Evolutionary conservation across 108 stramenopile genomes (phyloP).

Genomic region (Discostella stelligeroides): DNA sequence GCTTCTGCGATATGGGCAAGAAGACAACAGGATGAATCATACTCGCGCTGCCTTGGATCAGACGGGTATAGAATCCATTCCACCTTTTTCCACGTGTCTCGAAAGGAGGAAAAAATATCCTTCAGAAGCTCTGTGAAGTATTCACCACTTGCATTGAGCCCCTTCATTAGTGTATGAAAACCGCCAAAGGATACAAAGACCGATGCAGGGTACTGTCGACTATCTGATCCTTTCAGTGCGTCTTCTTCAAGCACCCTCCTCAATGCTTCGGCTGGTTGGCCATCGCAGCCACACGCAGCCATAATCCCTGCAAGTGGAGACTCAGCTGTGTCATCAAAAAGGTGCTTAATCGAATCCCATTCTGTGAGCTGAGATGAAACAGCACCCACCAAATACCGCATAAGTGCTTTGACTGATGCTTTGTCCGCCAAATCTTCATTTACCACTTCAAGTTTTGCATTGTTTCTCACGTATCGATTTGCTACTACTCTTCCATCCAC

Average conservation of each 20-base stretch:
- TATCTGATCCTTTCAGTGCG: background rate
- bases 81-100: constrained; percentile 8
- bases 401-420: too few relatives aligned
- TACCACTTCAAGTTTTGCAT: too few relatives aligned
- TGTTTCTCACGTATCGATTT: background rate
- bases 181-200: too few relatives aligned
- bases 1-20: constrained; percentile 9
- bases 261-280: too few relatives aligned
- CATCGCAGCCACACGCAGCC: too few relatives aligned
- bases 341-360: background rate
- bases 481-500: too few relatives aligned
- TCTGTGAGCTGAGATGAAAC: background rate
- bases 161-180: constrained; percentile 11
- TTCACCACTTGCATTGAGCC: constrained; percentile 2
- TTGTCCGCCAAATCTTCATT: too few relatives aligned
- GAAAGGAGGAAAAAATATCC: background rate
- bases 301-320: too few relatives aligned
- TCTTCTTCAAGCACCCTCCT: background rate
- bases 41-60: constrained; percentile 10
- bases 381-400: background rate
- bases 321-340: background rate
- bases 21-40: constrained; percentile 4
- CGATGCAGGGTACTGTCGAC: too few relatives aligned
- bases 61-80: constrained; percentile 10
- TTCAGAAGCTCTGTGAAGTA: constrained; percentile 5